Conservation (phyloP, 805 yeast genomes). For the Saturnispora serradocipensis region DNA sequence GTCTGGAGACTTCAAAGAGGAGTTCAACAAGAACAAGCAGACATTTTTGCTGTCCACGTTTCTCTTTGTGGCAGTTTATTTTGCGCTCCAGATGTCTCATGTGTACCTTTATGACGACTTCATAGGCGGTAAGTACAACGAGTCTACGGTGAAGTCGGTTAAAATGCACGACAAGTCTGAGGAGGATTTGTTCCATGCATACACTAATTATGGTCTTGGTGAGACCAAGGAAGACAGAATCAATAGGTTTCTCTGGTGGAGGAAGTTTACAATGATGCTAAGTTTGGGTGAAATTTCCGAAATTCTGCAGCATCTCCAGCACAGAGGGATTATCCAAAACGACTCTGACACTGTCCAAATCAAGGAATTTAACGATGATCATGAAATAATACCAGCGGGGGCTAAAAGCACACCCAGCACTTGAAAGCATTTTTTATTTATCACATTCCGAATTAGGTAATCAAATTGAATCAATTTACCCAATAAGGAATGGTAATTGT, state of each 20-base stretch:
- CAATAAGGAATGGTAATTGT: background rate
- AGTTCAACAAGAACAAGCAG: conserved; percentile 21
- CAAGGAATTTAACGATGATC: background rate
- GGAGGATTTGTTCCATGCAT: conserved; percentile 32
- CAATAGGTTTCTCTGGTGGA: conserved; percentile 49
- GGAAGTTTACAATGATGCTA: conserved; percentile 27
- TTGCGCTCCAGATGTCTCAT: conserved; percentile 25
- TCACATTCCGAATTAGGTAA: background rate
- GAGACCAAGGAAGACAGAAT: conserved; percentile 40
- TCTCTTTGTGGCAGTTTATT: conserved; percentile 22
- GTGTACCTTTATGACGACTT: conserved; percentile 24
- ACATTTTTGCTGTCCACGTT: conserved; percentile 22
- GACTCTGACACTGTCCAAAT: background rate
- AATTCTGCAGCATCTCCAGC: conserved; percentile 15
- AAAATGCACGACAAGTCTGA: conserved; percentile 33
- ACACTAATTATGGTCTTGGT: conserved; percentile 45
- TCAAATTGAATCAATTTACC: background rate
- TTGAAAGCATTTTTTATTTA: background rate
- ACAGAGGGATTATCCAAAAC: conserved; percentile 11
- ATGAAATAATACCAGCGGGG: background rate
- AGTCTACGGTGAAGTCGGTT: conserved; percentile 15
- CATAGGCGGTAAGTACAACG: conserved; percentile 24
- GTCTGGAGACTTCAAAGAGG: conserved; percentile 21
- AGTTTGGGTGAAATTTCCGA: conserved; percentile 19
- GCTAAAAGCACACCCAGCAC: background rate